Conservation (phyloP, 306 rosid species). For the Quercus variabilis region DNA sequence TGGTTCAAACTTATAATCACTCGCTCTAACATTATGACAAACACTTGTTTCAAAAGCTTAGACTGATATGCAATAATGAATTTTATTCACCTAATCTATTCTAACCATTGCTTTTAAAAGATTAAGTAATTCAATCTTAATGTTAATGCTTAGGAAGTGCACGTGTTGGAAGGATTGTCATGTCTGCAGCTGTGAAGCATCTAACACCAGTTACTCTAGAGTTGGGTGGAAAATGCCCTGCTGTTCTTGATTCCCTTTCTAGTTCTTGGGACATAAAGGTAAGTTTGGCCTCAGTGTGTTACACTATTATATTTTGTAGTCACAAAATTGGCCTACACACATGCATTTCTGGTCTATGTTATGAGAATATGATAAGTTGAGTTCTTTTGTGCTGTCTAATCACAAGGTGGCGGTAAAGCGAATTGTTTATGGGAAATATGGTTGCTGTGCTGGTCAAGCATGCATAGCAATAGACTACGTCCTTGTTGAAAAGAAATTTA, state of each 20-base stretch:
- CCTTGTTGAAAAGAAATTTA: slow-evolving; percentile 49
- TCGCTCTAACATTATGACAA: too few species aligned
- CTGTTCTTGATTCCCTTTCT: slow-evolving; percentile 60
- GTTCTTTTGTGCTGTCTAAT: slow-evolving; percentile 11
- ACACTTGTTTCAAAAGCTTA: too few species aligned
- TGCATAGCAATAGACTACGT: slow-evolving; percentile 69
- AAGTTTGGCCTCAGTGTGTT: neutral
- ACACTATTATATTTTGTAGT: neutral
- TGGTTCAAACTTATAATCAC: too few species aligned
- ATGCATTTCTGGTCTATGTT: neutral
- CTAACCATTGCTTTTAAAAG: neutral
- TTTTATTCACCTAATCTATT: too few species aligned
- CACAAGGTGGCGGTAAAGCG: slow-evolving; percentile 51
- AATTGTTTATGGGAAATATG: slow-evolving; percentile 55
- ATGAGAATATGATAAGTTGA: neutral
- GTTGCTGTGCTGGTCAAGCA: slow-evolving; percentile 80
- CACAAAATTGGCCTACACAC: too few species aligned
- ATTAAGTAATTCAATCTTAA: neutral
- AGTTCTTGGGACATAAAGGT: slow-evolving; percentile 57
- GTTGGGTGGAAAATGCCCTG: slow-evolving; percentile 85
- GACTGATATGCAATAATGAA: too few species aligned
- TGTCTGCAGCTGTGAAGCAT: slow-evolving; percentile 65
- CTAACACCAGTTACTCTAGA: slow-evolving; percentile 71
- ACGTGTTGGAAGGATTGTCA: slow-evolving; percentile 48
- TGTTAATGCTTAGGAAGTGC: slow-evolving; percentile 46